Base-by-base conservation (phyloP, 148 eudicot species). In the Fagopyrum homotropicum region DNA sequence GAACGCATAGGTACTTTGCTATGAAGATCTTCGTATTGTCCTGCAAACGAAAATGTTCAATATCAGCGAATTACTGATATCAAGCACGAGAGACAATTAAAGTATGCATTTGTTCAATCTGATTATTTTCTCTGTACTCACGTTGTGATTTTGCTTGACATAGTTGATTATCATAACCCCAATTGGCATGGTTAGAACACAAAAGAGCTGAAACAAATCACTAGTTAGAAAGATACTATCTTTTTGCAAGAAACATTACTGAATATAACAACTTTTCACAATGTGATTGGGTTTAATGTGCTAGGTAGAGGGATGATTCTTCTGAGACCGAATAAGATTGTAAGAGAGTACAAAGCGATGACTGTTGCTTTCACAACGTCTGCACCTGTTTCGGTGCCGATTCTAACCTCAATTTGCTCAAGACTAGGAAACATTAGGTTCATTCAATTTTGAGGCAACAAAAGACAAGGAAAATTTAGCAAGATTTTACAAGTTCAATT, bases 1-100 rank as follows among this genome's bases (percentile, higher is more conserved):
- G 86, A 77, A 88, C 91, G 56, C 97, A 92, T 60, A 77, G 84
- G 79, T 92, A 92, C 76, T 92, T 92, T 3, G 92, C 89, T 87
- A 88, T 83, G 79, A 90, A 88, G 9, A 90, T 92, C 84, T 86
- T 92, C 29, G 78, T 68, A 19, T 82, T 88, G 75, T 90, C 97
- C 97, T 90, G 76, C 56, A 57, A n/a, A 4, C 49, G 35, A 6
- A 30, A 48, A 12, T 10, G 17, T 4, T 47, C 11, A 16, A 63
- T 12, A 48, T 46, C 56, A 45, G 22, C 26, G 9, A 4, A 19
- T 44, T 9, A 48, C 2, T 45, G 40, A 51, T 29, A n/a, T 17
- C 17, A 74, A 74, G 16, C 5, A 6, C 10, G 64, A 16, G 16
- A 59, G 64, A 14, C 5, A 59, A 59, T n/a, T n/a, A n/a, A n/a